Percentiles rank a stretch among this genome's conserved stretches.
These are phyloP conservation scores for Tylopilus subfusipes DNA, from an alignment of 768 basidiomycete species.

Conservation along the genomic window DNA sequence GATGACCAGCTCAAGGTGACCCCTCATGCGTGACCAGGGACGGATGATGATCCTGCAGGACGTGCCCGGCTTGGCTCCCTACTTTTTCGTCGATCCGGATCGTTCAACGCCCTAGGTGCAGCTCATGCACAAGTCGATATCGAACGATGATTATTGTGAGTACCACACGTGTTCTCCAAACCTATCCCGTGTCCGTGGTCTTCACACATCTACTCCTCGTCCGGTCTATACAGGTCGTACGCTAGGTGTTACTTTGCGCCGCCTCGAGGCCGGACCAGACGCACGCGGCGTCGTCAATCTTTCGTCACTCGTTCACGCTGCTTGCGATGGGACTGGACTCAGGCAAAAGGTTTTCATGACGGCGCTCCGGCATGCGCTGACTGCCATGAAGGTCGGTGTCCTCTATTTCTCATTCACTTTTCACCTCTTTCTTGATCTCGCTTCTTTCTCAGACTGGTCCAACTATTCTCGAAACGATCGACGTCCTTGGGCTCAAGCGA, in stretches of 20 bases:
- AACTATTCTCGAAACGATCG: constrained; percentile 38
- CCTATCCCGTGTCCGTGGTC: no score
- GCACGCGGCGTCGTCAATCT: constrained; percentile 23
- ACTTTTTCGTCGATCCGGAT: constrained; percentile 77
- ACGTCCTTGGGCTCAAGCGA: constrained; percentile 35
- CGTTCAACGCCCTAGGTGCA: constrained; percentile 51
- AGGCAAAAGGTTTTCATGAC: constrained; percentile 62
- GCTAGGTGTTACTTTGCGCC: constrained; percentile 2
- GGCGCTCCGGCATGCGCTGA: constrained; percentile 71
- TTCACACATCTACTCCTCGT: constrained; percentile 13
- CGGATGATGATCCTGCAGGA: constrained; percentile 70
- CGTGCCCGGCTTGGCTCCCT: constrained; percentile 63
- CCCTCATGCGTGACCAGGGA: no score
- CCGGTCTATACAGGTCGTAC: constrained; percentile 1
- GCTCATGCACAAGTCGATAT: constrained; percentile 51
- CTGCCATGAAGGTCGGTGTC: constrained; percentile 71
- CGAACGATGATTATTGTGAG: no score
- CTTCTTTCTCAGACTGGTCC: constrained; percentile 36
- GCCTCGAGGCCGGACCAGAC: constrained; percentile 1
- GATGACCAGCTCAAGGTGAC: no score
- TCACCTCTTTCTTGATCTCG: background rate
- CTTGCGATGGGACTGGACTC: constrained; percentile 37
- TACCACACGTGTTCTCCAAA: no score
- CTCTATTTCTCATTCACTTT: background rate
- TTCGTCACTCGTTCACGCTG: constrained; percentile 40